Base-by-base conservation (phyloP, 306 rosid species). In the Cicer judaicum region DNA sequence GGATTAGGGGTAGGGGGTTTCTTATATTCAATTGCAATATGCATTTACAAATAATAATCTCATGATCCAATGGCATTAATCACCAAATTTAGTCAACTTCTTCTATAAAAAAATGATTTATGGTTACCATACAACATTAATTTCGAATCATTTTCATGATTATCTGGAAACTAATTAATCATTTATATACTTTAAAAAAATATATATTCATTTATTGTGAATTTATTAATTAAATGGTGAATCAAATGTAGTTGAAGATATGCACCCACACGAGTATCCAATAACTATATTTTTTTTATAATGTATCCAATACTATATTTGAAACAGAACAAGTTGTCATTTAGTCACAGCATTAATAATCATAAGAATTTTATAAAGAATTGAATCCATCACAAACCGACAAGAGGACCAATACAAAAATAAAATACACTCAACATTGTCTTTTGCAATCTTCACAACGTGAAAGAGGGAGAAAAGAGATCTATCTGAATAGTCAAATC, bases 401-500 rank as follows among this genome's bases (percentile, higher is more conserved):
- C 81, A 57, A 5, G 13, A 29, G 10, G 36, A 39, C 24, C 2
- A 52, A 46, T 12, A 49, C 19, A 54, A 42, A 63, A 48, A 34
- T 41, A 52, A 79, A 54, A 54, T 50, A 80, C 53, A 18, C 55
- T 9, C 74, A 6, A 52, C 72, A 70, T 46, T 36, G 66, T 39
- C 42, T 8, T 56, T 19, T 29, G 34, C 43, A 79, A 68, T 53
- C 54, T 15, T 42, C 74, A 74, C 80, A 73, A 64, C 7, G 67
- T 29, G 53, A 75, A 67, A 68, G 54, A 74, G 68, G 78, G 44
- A 19, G 29, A 53, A 85, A 62, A 79, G 68, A 74, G 81, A 76
- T 49, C 62, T 19, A 36, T 62, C 73, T 60, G 63, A 78, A 76
- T 69, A 78, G 83, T 79, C 83, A 80, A 85, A 76, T 39, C 36